Evolutionary conservation across 2,329 filamentous ascomycete genomes (phyloP), one percentile per base, ranked within the genome.

Genomic region (Cryoendolithus antarcticus): DNA sequence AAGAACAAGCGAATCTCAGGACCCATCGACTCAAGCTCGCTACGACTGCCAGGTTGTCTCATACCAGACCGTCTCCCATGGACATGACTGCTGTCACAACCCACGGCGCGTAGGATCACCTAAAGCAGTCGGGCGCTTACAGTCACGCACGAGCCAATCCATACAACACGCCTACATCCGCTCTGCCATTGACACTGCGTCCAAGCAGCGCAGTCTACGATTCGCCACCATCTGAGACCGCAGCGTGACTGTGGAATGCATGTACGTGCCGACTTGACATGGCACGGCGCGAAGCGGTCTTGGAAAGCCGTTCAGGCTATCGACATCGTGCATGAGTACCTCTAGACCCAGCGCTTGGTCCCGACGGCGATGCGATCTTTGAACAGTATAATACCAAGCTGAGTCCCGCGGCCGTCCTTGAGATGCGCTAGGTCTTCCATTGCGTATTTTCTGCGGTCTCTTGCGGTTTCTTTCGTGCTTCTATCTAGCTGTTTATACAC

Each of bases 151-250:
- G 15, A 19, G 15, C 15, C 15, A 19, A 19, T 19, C 15, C 15
- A 19, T 19, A 19, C 15, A 19, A 19, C 15, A 19, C 15, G 15
- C 15, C 15, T 19, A 19, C 15, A 19, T 19, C 15, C 15, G 15
- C 15, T 19, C 15, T 19, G 15, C 15, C 15, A 19, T 19, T 19
- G 15, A 19, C 15, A 19, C 38, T 36, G 34, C 36, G 40, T 8
- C 32, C 34, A 31, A 12, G 50, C 49, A 47, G 51, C 45, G 49
- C 48, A 48, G 44, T 47, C 47, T 24, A 38, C 48, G 30, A 53
- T 53, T 52, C 47, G 51, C 45, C 44, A 43, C 44, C 34, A 40
- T 13, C 37, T 35, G 38, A 30, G 11, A 36, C 32, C 34, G 35
- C 38, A 31, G 34, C 34, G 38, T 35, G 31, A 34, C 35, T 12